Evolutionary conservation across 2,329 filamentous ascomycete species (phyloP).

Genomic region (Cephalotrichum gorgonifer): DNA sequence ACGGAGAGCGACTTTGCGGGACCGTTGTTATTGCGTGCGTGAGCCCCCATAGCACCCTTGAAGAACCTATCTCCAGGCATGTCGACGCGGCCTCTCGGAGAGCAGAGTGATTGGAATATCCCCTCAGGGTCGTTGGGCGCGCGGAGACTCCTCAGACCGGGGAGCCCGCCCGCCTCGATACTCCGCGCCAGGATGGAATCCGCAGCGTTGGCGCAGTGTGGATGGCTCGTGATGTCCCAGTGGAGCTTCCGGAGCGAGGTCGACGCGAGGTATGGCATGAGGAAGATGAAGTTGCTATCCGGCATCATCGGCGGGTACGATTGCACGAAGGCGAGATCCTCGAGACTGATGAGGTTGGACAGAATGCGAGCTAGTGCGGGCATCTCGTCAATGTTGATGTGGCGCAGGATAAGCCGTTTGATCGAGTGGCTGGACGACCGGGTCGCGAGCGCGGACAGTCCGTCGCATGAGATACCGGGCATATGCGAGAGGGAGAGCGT

Average conservation of each 20-base stretch:
- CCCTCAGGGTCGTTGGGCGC: conserved; percentile 61
- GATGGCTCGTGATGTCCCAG: conserved; percentile 52
- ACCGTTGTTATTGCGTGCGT: conserved; percentile 4
- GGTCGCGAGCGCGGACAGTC: conserved; percentile 47
- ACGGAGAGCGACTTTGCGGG: not conserved
- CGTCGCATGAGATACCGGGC: conserved; percentile 42
- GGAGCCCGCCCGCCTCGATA: conserved; percentile 53
- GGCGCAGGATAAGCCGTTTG: conserved; percentile 40
- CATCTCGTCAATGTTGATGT: conserved; percentile 45
- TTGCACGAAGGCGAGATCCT: conserved; percentile 44
- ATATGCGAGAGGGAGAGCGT: conserved; percentile 46
- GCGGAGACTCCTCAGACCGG: conserved; percentile 47
- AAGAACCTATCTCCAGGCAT: conserved; percentile 39
- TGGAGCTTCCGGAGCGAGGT: conserved; percentile 42
- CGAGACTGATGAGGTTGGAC: conserved; percentile 39
- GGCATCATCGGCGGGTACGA: conserved; percentile 43
- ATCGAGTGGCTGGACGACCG: conserved; percentile 34
- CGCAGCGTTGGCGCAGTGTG: conserved; percentile 33
- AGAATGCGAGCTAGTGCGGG: conserved; percentile 49
- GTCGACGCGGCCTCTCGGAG: conserved; percentile 45
- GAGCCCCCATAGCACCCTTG: conserved; percentile 13
- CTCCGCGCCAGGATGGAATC: conserved; percentile 54
- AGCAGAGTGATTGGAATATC: conserved; percentile 57
- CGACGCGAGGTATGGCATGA: conserved; percentile 55
- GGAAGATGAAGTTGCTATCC: conserved; percentile 42